Conservation (phyloP, 2,329 filamentous ascomycete species). For the Fusarium sterilihyphosum region DNA sequence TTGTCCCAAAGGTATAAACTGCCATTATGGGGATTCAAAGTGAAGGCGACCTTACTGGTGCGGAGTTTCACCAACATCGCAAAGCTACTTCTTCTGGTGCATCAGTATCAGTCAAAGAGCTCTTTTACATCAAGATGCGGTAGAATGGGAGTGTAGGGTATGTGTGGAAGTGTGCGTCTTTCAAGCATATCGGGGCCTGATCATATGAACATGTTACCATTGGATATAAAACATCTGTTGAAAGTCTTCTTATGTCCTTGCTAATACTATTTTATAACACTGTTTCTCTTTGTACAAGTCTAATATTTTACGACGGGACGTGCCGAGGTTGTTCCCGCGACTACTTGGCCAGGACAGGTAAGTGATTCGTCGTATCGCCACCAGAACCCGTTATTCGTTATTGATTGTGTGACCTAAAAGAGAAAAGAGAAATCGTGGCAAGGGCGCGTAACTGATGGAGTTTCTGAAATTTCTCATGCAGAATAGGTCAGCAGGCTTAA, state of each 20-base stretch:
- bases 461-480: conserved; percentile 4
- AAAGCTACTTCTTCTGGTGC: too few relatives aligned
- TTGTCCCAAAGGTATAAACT: too few relatives aligned
- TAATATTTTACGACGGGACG: too few relatives aligned
- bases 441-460: not conserved
- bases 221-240: not conserved
- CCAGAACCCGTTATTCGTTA: not conserved
- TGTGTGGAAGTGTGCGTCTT: not conserved
- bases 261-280: too few relatives aligned
- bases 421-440: not conserved
- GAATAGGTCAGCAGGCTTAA: conserved; percentile 15
- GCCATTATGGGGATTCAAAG: too few relatives aligned
- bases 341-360: not conserved
- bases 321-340: not conserved
- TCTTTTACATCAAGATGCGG: not conserved
- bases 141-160: not conserved
- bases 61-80: too few relatives aligned
- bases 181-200: not conserved
- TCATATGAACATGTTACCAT: too few relatives aligned
- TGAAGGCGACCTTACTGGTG: too few relatives aligned
- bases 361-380: conserved; percentile 11
- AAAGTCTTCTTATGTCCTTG: not conserved
- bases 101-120: not conserved
- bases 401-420: not conserved
- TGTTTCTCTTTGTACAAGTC: not conserved